Evolutionary conservation across 192 early-diverging fungal genomes (phyloP).

Genomic region (Coemansia biformis): DNA sequence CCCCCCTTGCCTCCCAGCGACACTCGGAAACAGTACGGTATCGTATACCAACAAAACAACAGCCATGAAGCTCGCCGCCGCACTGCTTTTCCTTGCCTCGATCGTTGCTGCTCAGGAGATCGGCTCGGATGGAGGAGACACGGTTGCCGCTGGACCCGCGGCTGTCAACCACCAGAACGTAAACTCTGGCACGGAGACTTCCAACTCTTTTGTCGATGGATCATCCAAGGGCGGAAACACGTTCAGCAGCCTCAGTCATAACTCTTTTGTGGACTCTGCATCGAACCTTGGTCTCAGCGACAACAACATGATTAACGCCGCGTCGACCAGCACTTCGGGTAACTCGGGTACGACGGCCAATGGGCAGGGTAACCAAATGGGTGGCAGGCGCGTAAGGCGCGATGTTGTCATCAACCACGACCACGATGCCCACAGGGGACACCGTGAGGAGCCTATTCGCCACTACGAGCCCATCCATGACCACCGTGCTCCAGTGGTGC

Average conservation of each 20-base stretch:
- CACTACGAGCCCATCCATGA: too few species aligned
- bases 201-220: constrained; percentile 16
- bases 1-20: too few species aligned
- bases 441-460: too few species aligned
- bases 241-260: constrained; percentile 8
- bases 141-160: constrained; percentile 9
- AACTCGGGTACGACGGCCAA: constrained; percentile 35
- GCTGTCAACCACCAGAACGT: constrained; percentile 22
- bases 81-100: constrained; percentile 20
- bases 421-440: constrained; percentile 20
- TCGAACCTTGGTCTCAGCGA: constrained; percentile 22
- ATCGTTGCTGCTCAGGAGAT: constrained; percentile 26
- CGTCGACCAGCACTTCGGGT: constrained; percentile 16
- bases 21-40: too few species aligned
- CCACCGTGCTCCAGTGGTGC: too few species aligned
- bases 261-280: constrained; percentile 14
- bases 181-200: constrained; percentile 22
- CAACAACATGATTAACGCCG: constrained; percentile 35
- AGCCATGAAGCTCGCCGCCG: constrained; percentile 27
- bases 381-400: too few species aligned
- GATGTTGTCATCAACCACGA: constrained; percentile 21
- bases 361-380: constrained; percentile 24
- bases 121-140: constrained; percentile 13
- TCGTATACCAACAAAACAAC: too few species aligned
- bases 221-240: constrained; percentile 16